Conservation (phyloP, 495 filamentous ascomycete species). For the Beverwykella pulmonaria region DNA sequence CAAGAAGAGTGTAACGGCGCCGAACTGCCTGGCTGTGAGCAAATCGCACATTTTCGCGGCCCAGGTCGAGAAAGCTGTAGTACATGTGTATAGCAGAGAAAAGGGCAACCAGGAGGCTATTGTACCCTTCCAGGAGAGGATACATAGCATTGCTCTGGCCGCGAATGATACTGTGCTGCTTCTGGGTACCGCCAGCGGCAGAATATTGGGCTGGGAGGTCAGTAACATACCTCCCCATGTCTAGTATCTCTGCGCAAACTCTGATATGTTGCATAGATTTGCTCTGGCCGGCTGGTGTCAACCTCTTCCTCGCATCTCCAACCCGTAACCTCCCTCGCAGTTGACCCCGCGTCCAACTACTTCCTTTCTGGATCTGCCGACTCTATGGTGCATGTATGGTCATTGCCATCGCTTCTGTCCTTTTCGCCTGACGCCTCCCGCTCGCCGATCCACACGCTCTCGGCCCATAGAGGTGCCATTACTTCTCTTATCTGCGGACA, state of each 20-base stretch:
- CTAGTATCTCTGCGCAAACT: background rate
- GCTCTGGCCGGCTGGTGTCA: constrained; percentile 82
- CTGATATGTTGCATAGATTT: constrained; percentile 56
- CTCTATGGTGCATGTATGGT: constrained; percentile 89
- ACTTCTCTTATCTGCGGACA: constrained; percentile 69
- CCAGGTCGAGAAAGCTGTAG: constrained; percentile 84
- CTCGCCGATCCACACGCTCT: constrained; percentile 65
- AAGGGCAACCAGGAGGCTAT: constrained; percentile 84
- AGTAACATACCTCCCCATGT: constrained; percentile 33
- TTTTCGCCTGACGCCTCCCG: constrained; percentile 53
- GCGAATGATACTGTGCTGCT: constrained; percentile 65
- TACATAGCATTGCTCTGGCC: constrained; percentile 70
- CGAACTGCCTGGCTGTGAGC: constrained; percentile 79
- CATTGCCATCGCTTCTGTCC: constrained; percentile 70
- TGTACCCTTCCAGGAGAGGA: constrained; percentile 82
- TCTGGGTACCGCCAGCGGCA: constrained; percentile 83
- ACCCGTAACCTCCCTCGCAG: constrained; percentile 72
- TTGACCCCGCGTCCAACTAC: constrained; percentile 72
- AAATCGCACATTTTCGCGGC: constrained; percentile 86
- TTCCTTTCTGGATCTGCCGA: constrained; percentile 86
- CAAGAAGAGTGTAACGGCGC: constrained; percentile 86
- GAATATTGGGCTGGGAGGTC: constrained; percentile 93
- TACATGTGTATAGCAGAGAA: constrained; percentile 85
- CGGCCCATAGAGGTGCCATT: constrained; percentile 78
- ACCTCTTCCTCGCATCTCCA: constrained; percentile 90